A percentile compares a stretch with the other conserved stretches of the same genome.
Evolutionary conservation across 2,329 filamentous ascomycete species (phyloP).

Genomic region (Berkeleyomyces basicola): DNA sequence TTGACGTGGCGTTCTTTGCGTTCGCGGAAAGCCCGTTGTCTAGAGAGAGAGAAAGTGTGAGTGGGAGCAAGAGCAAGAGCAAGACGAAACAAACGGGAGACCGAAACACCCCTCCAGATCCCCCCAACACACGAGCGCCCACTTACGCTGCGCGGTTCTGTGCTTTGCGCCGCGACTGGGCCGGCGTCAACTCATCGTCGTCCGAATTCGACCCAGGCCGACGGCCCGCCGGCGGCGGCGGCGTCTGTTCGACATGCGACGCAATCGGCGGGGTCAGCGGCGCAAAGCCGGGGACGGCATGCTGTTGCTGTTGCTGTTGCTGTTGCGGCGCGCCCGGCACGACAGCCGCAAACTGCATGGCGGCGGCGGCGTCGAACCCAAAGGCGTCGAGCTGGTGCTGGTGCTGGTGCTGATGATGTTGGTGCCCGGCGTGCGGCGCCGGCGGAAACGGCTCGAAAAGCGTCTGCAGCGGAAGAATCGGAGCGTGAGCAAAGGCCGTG

Average conservation of each 20-base stretch:
- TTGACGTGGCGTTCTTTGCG: constrained; percentile 90
- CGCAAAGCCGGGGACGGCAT: background rate
- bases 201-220: constrained; percentile 30
- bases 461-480: constrained; percentile 3
- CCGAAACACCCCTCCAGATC: background rate
- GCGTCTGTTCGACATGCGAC: constrained; percentile 6
- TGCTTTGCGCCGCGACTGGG: constrained; percentile 41
- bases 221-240: constrained; percentile 18
- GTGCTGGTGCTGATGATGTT: no score
- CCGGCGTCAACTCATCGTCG: constrained; percentile 38
- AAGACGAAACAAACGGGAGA: background rate
- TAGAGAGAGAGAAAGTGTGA: constrained; percentile 22
- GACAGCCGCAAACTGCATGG: background rate
- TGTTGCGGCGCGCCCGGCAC: background rate
- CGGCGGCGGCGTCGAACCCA: constrained; percentile 1
- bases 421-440: background rate
- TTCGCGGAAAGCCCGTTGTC: constrained; percentile 90
- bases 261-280: constrained; percentile 13
- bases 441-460: constrained; percentile 4
- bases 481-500: background rate
- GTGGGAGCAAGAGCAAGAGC: background rate
- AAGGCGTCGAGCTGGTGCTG: background rate
- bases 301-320: no score
- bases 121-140: no score
- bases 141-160: constrained; percentile 47